Evolutionary conservation across 2,329 filamentous ascomycete species (phyloP), one percentile per base, ranked within the genome.

Genomic region (Boeremia exigua): DNA sequence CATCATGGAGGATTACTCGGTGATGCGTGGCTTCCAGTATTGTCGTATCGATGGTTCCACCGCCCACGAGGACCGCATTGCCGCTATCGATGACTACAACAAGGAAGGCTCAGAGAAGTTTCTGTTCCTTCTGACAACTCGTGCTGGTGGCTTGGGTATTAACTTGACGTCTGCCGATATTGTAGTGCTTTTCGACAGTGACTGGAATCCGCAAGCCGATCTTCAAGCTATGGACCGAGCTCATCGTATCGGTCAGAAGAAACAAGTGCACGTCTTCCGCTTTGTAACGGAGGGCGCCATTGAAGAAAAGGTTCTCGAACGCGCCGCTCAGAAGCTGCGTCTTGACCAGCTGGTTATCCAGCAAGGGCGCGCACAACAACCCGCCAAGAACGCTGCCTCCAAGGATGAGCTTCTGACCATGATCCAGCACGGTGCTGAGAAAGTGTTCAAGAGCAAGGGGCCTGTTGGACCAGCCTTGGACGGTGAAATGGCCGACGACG

Each of bases 191-290:
- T 99, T 95, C 71, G 95, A 99, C 75, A 97, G 93, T 68, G 95
- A 99, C 74, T 99, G 95, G 95, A 98, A 97, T 70, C 95, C 95
- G 9, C 95, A 99, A 77, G 95, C 95, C 15, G 95, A 99, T 86
- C 79, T 99, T 56, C 95, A 99, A 77, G 95, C 95, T 53, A 99
- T 99, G 95, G 95, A 99, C 71, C 91, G 95, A 73, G 95, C 95
- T 47, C 95, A 99, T 79, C 92, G 95, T 79, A 99, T 99, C 67
- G 95, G 95, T 34, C 95, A 99, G 79, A 99, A 92, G 5, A 99
- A 99, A 79, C 95, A 99, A 74, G 95, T 99, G 10, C 85, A 93
- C 38, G 95, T 99, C 3, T 99, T 96, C 80, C 87, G 95, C 57
- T 97, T 99, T 68, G 91, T 99, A 23, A 99, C 96, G 0, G 95